phyloP scores from a whole-genome alignment of 2,329 filamentous ascomycete species.

The Diaporthe velutina region DNA sequence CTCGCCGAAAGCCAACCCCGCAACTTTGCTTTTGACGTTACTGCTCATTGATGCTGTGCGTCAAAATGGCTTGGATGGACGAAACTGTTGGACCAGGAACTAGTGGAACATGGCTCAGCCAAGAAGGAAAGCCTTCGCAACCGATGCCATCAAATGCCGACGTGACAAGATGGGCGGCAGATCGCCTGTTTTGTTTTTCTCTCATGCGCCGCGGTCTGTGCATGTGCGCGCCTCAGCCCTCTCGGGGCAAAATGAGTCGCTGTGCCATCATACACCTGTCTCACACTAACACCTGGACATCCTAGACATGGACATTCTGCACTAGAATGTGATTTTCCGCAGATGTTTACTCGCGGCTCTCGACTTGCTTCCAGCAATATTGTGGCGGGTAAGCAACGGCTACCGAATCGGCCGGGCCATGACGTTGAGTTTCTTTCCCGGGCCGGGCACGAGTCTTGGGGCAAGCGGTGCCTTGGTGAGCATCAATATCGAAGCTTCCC shows the following conservation, averaged over 20 bases:
- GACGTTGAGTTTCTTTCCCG: background rate
- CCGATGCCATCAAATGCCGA: slow-evolving; percentile 11
- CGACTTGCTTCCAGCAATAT: background rate
- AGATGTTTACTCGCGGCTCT: background rate
- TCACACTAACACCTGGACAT: background rate
- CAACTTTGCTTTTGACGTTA: slow-evolving; percentile 23
- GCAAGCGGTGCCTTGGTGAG: background rate
- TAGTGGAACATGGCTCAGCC: background rate
- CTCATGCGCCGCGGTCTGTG: slow-evolving; percentile 22
- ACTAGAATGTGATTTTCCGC: background rate
- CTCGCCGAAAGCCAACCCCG: slow-evolving; percentile 5
- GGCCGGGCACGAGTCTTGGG: background rate
- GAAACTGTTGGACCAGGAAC: background rate
- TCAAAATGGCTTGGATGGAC: background rate
- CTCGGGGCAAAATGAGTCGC: background rate
- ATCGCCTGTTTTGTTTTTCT: background rate
- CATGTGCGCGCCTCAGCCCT: background rate
- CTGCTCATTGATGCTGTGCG: background rate
- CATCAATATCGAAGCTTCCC: background rate
- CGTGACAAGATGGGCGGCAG: slow-evolving; percentile 10
- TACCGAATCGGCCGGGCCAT: background rate
- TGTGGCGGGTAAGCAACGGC: background rate
- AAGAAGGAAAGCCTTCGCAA: background rate
- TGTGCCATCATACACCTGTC: slow-evolving; percentile 4
- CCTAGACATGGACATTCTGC: background rate